A percentile compares a stretch with the other conserved stretches of the same genome.
Evolutionary conservation across 73 alveolate genomes (phyloP).

Genomic region (Paramecium pentaurelia): DNA sequence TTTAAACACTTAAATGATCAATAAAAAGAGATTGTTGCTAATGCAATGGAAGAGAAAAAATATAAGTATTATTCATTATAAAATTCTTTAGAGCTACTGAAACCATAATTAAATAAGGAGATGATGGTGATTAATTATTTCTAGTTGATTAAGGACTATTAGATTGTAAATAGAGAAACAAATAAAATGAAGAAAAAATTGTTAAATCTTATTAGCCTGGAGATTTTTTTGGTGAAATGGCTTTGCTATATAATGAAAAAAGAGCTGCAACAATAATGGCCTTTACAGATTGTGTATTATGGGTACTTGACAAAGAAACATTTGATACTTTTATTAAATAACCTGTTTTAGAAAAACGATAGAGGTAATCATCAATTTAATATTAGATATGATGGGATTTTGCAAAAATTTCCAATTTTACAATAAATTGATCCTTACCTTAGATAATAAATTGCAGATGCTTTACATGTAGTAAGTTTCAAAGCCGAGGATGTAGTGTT

Average conservation of each 20-base stretch:
- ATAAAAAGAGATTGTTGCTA: conserved; percentile 64
- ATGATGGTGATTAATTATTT: conserved; percentile 87
- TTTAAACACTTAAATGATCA: conserved; percentile 57
- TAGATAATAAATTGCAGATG: conserved; percentile 85
- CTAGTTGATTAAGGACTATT: conserved; percentile 85
- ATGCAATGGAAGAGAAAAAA: conserved; percentile 68
- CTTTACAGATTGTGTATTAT: conserved; percentile 74
- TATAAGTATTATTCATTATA: background rate
- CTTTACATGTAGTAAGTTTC: conserved; percentile 56
- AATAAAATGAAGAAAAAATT: conserved; percentile 35
- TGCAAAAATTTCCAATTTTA: conserved; percentile 73
- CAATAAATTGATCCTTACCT: conserved; percentile 79
- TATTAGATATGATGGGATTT: conserved; percentile 80
- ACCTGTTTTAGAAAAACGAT: conserved; percentile 86
- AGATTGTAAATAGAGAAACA: conserved; percentile 67
- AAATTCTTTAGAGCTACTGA: background rate
- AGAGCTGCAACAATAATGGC: conserved; percentile 89
- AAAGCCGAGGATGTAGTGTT: conserved; percentile 10
- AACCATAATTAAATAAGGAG: conserved; percentile 83
- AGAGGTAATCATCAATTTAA: conserved; percentile 78
- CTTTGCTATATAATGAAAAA: conserved; percentile 86
- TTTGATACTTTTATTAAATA: conserved; percentile 87
- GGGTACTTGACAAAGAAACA: conserved; percentile 86
- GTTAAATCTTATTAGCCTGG: conserved; percentile 72
- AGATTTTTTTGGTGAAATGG: conserved; percentile 83